These are phyloP conservation scores for Liriodendron chinense DNA, from an alignment of 164 flowering plant species.

Conservation along the genomic window DNA sequence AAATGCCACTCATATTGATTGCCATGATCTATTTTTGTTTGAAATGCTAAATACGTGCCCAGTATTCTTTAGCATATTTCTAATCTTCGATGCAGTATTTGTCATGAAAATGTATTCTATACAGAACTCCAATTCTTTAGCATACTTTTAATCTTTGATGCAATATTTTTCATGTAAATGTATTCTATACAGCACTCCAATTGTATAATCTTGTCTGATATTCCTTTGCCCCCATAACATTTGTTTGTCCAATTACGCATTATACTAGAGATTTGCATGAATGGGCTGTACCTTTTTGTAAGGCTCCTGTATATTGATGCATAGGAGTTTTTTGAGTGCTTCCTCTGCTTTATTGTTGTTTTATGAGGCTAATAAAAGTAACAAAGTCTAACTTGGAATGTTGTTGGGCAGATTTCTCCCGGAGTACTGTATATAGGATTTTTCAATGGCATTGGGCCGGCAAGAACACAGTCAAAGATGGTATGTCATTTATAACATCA, in stretches of 20 bases:
- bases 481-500: constrained; percentile 29
- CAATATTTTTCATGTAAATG: neutral
- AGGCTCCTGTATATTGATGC: neutral
- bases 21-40: neutral
- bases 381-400: neutral
- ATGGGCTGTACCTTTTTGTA: neutral
- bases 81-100: neutral
- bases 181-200: neutral
- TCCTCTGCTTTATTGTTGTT: neutral
- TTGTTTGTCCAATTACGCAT: neutral
- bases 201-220: neutral
- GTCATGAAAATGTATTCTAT: neutral
- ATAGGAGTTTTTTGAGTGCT: neutral
- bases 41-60: neutral
- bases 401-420: constrained; percentile 65
- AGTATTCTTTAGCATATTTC: too few species aligned
- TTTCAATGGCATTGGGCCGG: constrained; percentile 84
- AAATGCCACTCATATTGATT: neutral
- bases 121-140: neutral
- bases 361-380: neutral
- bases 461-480: constrained; percentile 90
- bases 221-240: neutral
- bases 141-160: too few species aligned
- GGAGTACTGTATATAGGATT: constrained; percentile 84
- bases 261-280: neutral